Percentiles rank a stretch among this genome's conserved stretches.
Conservation (phyloP, 768 basidiomycete species). For the Calvatia gigantea region DNA sequence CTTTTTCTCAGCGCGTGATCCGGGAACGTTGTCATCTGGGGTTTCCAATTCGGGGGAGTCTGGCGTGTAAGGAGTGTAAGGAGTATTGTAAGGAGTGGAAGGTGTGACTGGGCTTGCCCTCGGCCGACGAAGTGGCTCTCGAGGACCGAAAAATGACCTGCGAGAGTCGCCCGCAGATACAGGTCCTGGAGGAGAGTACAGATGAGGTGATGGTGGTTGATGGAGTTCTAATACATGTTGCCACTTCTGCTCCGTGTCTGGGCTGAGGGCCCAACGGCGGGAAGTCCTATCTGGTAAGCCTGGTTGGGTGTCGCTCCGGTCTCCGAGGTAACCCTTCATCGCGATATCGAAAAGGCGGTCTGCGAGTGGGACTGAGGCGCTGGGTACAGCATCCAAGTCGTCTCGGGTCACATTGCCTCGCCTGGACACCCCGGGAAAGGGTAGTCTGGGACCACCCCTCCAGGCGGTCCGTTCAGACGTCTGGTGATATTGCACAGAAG, state of each 20-base stretch:
- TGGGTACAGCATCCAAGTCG: neutral
- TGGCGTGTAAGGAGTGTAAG: conserved; percentile 7
- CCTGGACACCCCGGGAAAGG: neutral
- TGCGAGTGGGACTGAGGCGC: neutral
- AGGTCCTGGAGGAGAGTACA: neutral
- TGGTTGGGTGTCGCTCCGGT: neutral
- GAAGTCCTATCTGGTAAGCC: neutral
- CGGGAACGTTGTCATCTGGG: conserved; percentile 3
- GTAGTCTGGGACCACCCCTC: conserved; percentile 9
- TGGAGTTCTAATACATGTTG: neutral
- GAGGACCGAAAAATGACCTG: conserved; percentile 8
- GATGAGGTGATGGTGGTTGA: neutral
- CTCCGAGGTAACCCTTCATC: neutral
- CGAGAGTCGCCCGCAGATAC: conserved; percentile 2
- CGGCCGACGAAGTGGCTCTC: conserved; percentile 1
- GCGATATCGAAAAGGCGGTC: neutral
- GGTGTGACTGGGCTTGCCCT: conserved; percentile 2
- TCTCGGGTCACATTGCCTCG: neutral
- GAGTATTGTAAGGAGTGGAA: conserved; percentile 5
- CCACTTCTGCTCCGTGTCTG: conserved; percentile 9
- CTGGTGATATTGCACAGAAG: neutral
- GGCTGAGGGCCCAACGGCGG: conserved; percentile 3
- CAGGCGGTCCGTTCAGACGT: neutral
- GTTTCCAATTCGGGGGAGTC: conserved; percentile 11
- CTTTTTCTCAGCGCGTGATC: neutral